Evolutionary conservation across 495 filamentous ascomycete genomes (phyloP), one percentile per base, ranked within the genome.

Genomic region (Penicillium argentinense): DNA sequence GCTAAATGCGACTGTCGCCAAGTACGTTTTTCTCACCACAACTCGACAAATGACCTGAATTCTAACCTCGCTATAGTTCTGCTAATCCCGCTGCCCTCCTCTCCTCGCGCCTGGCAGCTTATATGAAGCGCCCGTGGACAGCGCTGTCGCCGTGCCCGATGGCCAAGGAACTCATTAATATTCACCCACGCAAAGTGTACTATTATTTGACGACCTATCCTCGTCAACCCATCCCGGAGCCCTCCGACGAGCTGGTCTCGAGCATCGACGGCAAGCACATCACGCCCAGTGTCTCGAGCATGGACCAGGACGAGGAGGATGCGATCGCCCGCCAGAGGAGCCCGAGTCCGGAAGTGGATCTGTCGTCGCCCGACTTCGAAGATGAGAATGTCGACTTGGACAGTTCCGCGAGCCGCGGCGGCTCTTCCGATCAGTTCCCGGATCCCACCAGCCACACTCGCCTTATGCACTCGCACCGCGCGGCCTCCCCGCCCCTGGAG

Each of bases 31-130:
- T 28, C 12, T 34, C 22, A 7, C 17, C 23, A 6, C 19, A n/a
- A 14, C 16, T 11, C 24, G 39, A 42, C 14, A 2, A 13, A n/a
- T n/a, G n/a, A n/a, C n/a, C n/a, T n/a, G n/a, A 12, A 9, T 16
- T 29, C 4, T 7, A 39, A 40, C 21, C 3, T 34, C 45, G 32
- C 27, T 23, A 12, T 64, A 98, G 93, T 66, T 97, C 93, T 42
- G 90, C 92, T 18, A 98, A 98, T 64, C 93, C 91, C 19, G 85
- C 86, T 57, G 92, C 93, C 38, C 88, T 98, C 56, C 87, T 98
- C 51, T 95, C 92, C 4, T 97, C 95, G 24, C 86, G 93, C 51
- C 74, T 98, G 42, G 83, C 89, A 18, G 77, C 84, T 36, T 98
- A 95, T 74, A 78, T 96, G 54, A 91, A 91, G 73, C 87, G 93